Base-by-base conservation (phyloP, 1,284 basidiomycete species). In the Microbotryum scabiosae region DNA sequence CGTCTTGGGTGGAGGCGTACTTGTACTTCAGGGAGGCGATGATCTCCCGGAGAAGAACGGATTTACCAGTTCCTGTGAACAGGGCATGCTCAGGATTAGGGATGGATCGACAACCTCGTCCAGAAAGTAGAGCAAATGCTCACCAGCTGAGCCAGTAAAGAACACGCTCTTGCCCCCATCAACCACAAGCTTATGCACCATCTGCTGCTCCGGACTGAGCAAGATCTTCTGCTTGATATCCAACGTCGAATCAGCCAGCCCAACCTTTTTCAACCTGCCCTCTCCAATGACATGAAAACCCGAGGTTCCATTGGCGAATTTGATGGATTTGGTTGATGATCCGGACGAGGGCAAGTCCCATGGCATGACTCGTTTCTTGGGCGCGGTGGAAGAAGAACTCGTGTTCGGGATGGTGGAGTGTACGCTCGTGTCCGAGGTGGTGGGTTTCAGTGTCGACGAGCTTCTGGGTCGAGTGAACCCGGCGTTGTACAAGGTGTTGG, bases 101-200 rank as follows among this genome's bases (percentile, higher is more conserved):
- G 32, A n/a, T n/a, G n/a, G n/a, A n/a, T n/a, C n/a, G n/a, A n/a
- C n/a, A n/a, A n/a, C n/a, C n/a, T n/a, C n/a, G n/a, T n/a, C n/a
- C n/a, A n/a, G n/a, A n/a, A n/a, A n/a, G n/a, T n/a, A n/a, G n/a
- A n/a, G n/a, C n/a, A n/a, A n/a, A n/a, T n/a, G n/a, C 86, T 70
- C 68, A 92, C 91, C 91, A 62, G 91, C 94, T 78, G 88, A 92
- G 26, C 96, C 94, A 0, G 94, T 98, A 76, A 97, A 98, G 73
- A 98, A 98, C n/a, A 97, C 74, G 70, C 84, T 94, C 57, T 85
- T 77, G 3, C 83, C 84, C 18, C 82, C 77, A 30, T 84, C 75
- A 0, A 90, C 87, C 5, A 94, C 82, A 60, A 77, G 63, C 62
- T 82, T 80, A 62, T 94, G 76, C 50, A 97, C 88, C 66, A 86